Percentiles rank a stretch among this genome's conserved stretches.
Conservation (phyloP, 352 stramenopile genomes). For the Globisporangium rhizosaccharum region DNA sequence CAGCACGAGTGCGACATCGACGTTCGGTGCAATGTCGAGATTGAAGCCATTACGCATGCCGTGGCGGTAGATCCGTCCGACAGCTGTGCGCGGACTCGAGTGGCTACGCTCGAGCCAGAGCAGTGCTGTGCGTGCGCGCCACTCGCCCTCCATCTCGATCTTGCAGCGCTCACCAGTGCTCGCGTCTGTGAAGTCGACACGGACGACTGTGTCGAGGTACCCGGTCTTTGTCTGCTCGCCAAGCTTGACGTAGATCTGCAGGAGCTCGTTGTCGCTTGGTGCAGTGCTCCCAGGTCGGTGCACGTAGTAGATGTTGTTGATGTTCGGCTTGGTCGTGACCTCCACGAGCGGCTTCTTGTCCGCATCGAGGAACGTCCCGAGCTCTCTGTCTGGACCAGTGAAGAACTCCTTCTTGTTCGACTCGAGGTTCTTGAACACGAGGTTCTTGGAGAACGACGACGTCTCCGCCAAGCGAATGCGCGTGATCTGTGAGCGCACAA, state of each 20-base stretch:
- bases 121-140: neutral
- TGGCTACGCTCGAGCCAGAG: constrained; percentile 1
- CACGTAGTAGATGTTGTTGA: constrained; percentile 2
- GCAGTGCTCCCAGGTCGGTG: no score
- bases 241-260: neutral
- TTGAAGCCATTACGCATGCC: neutral
- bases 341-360: neutral
- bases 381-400: neutral
- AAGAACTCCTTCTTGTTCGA: neutral
- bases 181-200: neutral
- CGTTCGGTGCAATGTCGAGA: constrained; percentile 4
- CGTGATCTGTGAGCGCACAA: constrained; percentile 1
- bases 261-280: neutral
- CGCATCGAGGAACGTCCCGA: neutral
- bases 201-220: neutral
- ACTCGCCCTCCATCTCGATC: constrained; percentile 4
- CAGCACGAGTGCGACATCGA: constrained; percentile 1
- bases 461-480: neutral
- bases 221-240: neutral
- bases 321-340: neutral
- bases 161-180: constrained; percentile 2
- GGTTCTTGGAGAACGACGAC: neutral
- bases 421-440: constrained; percentile 1
- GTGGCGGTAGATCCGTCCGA: neutral
- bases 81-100: neutral